A percentile compares a stretch with the other conserved stretches of the same genome.
These are phyloP conservation scores for Crataegus laevigata DNA, from an alignment of 306 rosid genomes.

Conservation along the genomic window DNA sequence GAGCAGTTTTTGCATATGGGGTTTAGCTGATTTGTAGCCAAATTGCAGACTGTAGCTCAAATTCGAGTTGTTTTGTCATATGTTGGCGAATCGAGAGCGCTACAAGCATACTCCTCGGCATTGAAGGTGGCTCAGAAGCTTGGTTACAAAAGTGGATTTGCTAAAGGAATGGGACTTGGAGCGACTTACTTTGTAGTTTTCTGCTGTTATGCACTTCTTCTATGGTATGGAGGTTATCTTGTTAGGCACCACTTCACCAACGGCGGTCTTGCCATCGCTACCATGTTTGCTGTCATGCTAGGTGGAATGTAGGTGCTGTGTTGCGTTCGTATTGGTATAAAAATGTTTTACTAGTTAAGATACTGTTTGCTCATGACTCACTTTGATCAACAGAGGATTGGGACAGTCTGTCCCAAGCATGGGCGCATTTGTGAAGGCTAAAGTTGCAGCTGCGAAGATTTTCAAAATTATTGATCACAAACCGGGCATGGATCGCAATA, in stretches of 20 bases:
- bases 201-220: conserved; percentile 92
- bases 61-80: conserved; percentile 76
- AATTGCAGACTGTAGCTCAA: conserved; percentile 76
- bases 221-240: conserved; percentile 95
- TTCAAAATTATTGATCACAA: conserved; percentile 82
- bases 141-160: conserved; percentile 82
- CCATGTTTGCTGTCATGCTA: conserved; percentile 95
- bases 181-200: conserved; percentile 96
- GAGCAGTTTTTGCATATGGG: conserved; percentile 15
- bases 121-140: conserved; percentile 68
- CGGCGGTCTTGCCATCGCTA: conserved; percentile 96
- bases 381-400: conserved; percentile 53
- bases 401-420: conserved; percentile 96
- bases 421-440: conserved; percentile 92
- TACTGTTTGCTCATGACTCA: background rate
- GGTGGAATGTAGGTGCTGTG: conserved; percentile 80
- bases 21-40: conserved; percentile 17
- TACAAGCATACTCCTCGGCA: conserved; percentile 65
- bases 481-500: conserved; percentile 71
- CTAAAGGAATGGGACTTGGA: conserved; percentile 95
- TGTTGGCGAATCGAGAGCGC: conserved; percentile 76
- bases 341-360: background rate
- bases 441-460: conserved; percentile 87
- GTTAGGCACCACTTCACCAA: conserved; percentile 86
- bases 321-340: conserved; percentile 1